Percentiles rank a stretch among this genome's conserved stretches.
These are phyloP conservation scores for Adansonia rubrostipa DNA, from an alignment of 441 rosid species.

Conservation along the genomic window DNA sequence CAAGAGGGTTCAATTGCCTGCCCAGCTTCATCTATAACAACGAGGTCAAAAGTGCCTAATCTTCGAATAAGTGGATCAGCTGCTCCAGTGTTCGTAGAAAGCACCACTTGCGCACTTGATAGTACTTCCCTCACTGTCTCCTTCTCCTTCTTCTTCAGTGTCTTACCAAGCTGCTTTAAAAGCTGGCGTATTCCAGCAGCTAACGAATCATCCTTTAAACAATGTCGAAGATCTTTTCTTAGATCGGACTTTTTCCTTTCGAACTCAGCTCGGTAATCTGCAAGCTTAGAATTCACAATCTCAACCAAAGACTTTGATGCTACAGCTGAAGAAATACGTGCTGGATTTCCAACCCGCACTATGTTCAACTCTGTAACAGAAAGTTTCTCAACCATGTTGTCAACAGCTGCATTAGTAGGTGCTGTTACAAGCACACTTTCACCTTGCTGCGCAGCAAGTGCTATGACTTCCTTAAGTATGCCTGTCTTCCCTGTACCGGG, in stretches of 20 bases:
- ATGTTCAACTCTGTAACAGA: constrained; percentile 63
- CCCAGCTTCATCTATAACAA: constrained; percentile 95
- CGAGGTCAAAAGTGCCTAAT: constrained; percentile 80
- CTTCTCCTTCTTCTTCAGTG: constrained; percentile 85
- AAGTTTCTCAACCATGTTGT: constrained; percentile 96
- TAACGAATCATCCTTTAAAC: constrained; percentile 88
- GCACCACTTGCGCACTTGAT: constrained; percentile 85
- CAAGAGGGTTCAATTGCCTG: constrained; percentile 97
- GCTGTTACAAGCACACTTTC: constrained; percentile 96
- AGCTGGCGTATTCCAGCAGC: constrained; percentile 98
- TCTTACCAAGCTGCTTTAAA: constrained; percentile 84
- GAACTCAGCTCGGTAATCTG: constrained; percentile 59
- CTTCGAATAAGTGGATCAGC: constrained; percentile 89
- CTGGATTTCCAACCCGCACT: constrained; percentile 96
- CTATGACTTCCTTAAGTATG: constrained; percentile 81
- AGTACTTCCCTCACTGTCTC: constrained; percentile 84
- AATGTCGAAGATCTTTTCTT: constrained; percentile 77
- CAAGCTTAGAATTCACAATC: constrained; percentile 79
- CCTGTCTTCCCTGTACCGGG: constrained; percentile 98
- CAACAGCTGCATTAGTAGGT: constrained; percentile 97
- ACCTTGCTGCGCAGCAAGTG: constrained; percentile 78
- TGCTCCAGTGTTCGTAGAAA: constrained; percentile 91
- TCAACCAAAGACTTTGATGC: constrained; percentile 85
- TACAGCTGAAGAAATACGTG: constrained; percentile 83
- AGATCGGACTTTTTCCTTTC: constrained; percentile 92